A percentile compares a stretch with the other conserved stretches of the same genome.
phyloP scores from a whole-genome alignment of 208 protist genomes.

The Trypanosoma lewisi region DNA sequence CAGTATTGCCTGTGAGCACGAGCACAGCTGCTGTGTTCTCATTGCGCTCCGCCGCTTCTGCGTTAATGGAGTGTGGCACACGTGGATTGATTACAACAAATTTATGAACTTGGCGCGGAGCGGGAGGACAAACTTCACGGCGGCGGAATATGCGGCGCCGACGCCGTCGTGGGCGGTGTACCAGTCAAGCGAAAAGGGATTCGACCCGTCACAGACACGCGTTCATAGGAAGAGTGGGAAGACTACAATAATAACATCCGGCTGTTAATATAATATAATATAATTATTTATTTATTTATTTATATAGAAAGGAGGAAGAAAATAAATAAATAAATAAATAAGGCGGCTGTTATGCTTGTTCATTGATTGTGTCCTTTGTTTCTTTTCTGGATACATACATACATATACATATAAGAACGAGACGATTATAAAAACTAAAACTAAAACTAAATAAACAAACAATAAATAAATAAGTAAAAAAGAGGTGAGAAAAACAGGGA shows the following conservation, averaged over 20 bases:
- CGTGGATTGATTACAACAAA: constrained; percentile 90
- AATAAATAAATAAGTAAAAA: neutral
- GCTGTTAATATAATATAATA: too few species aligned
- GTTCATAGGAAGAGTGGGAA: constrained; percentile 65
- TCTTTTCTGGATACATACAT: too few species aligned
- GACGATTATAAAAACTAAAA: too few species aligned
- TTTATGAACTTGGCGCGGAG: constrained; percentile 64
- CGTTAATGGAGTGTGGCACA: constrained; percentile 77
- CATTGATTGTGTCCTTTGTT: too few species aligned
- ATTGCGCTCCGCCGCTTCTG: constrained; percentile 87
- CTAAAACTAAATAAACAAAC: too few species aligned
- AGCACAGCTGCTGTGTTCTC: constrained; percentile 92
- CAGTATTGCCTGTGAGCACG: constrained; percentile 89
- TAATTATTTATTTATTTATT: too few species aligned
- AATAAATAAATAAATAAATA: neutral
- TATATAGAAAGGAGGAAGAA: too few species aligned
- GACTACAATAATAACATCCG: constrained; percentile 34
- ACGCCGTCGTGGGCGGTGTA: constrained; percentile 86
- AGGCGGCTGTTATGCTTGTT: neutral
- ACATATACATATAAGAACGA: too few species aligned
- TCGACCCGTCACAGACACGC: constrained; percentile 84
- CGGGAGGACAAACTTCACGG: constrained; percentile 56
- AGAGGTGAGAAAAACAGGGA: neutral
- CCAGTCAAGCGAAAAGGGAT: constrained; percentile 76
- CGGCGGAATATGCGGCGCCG: constrained; percentile 72